Percentiles rank a stretch among this genome's conserved stretches.
Evolutionary conservation across 257 asterid genomes (phyloP).

Genomic region (Plantago ovata): DNA sequence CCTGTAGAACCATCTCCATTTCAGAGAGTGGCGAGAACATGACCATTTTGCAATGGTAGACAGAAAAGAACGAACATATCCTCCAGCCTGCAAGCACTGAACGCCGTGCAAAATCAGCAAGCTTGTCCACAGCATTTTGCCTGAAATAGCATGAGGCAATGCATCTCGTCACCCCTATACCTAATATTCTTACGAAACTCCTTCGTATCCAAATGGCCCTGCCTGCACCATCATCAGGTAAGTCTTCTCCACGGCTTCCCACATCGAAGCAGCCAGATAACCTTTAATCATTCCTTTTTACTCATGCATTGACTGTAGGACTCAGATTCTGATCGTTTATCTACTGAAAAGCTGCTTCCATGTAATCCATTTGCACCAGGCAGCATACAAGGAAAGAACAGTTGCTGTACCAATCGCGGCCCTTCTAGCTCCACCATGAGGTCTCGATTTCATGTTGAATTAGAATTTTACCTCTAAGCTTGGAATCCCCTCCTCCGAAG

Average conservation of each 20-base stretch:
- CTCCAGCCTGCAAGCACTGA: slow-evolving; percentile 84
- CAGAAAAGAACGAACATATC: slow-evolving; percentile 58
- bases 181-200: slow-evolving; percentile 36
- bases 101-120: slow-evolving; percentile 49
- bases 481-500: no score
- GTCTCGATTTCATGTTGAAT: no score
- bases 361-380: slow-evolving; percentile 60
- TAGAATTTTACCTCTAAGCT: no score
- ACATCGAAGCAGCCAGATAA: slow-evolving; percentile 84
- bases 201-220: slow-evolving; percentile 34
- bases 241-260: slow-evolving; percentile 74
- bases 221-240: slow-evolving; percentile 44
- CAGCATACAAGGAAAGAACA: no score
- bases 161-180: slow-evolving; percentile 45
- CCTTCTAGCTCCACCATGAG: no score
- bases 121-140: slow-evolving; percentile 67
- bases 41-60: slow-evolving; percentile 85
- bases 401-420: slow-evolving; percentile 56
- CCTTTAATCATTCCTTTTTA: slow-evolving; percentile 65
- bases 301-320: slow-evolving; percentile 47
- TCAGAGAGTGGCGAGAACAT: slow-evolving; percentile 77
- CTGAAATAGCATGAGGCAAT: slow-evolving; percentile 68
- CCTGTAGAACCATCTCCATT: slow-evolving; percentile 77
- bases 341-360: slow-evolving; percentile 62
- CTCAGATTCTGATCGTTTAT: slow-evolving; percentile 40